Base-by-base conservation (phyloP, 805 yeast species). In the Myxozyma monticola region DNA sequence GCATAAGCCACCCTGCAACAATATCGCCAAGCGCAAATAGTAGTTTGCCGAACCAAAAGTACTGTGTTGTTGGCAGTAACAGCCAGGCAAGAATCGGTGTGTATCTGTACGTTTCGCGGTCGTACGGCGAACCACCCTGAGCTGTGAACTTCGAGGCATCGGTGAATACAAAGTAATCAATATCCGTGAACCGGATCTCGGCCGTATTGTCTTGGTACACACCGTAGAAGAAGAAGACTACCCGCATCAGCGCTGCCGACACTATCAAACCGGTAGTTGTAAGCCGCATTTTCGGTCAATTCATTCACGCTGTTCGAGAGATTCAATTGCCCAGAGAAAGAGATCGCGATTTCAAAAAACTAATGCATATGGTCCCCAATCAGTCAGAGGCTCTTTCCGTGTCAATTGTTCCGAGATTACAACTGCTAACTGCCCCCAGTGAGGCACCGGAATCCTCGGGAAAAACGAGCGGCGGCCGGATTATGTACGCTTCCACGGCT, bases 71-170 rank as follows among this genome's bases (percentile, higher is more conserved):
- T 0, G 97, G 97, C 1, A 81, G 65, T 34, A 93, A 69, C 25
- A 87, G 54, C 93, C 96, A 88, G 9, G 96, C 82, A 29, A 93
- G 70, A 31, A 93, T 66, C 9, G 99, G 99, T 0, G 99, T 91
- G 63, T 93, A 93, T 39, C 99, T 71, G 62, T 91, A 93, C 0
- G 99, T 93, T 48, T 84, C 96, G 55, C 99, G 73, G 18, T 66
- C 60, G 62, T 86, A 93, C 1, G 99, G 99, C 0, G 95, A 83
- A 1, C 74, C 75, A 2, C 80, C 79, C 1, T 73, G 48, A 57
- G 73, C 73, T 8, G 88, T 85, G 62, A 78, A 88, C 31, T 73
- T 69, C 1, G 97, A 81, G 7, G 99, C 98, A 71, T 93, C 98
- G 1, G 95, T 81, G 66, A 93, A 93, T 41, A 93, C 99, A 65